These are phyloP conservation scores for Nigrospora sphaerica DNA, from an alignment of 2,329 filamentous ascomycete species.

Conservation along the genomic window DNA sequence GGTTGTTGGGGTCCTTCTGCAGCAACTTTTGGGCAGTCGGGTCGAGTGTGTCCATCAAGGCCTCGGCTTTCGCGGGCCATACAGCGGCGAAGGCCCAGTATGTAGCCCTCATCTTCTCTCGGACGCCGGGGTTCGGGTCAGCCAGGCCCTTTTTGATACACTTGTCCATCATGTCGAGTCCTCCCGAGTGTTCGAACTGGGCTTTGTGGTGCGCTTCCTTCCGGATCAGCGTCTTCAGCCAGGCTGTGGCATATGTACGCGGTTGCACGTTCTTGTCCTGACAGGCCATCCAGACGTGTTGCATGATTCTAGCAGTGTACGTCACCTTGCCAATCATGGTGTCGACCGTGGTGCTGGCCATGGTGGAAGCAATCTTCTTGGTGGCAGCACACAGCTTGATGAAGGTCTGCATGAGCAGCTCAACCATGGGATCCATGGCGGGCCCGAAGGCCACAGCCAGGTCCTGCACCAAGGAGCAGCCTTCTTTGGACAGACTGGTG, in stretches of 20 bases:
- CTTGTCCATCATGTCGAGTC: conserved; percentile 78
- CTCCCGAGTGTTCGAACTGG: conserved; percentile 77
- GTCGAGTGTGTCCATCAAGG: conserved; percentile 74
- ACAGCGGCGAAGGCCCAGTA: conserved; percentile 78
- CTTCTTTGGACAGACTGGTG: conserved; percentile 85
- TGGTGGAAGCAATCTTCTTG: conserved; percentile 86
- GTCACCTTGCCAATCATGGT: conserved; percentile 71
- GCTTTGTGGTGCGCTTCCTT: conserved; percentile 73
- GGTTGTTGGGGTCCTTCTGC: conserved; percentile 78
- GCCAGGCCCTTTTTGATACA: conserved; percentile 81
- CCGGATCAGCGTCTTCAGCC: conserved; percentile 76
- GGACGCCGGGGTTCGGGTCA: conserved; percentile 84
- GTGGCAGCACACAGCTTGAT: conserved; percentile 85
- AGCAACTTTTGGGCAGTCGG: conserved; percentile 70
- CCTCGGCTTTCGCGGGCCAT: conserved; percentile 72
- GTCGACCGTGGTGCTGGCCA: conserved; percentile 75
- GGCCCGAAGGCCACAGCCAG: conserved; percentile 69
- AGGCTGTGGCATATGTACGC: conserved; percentile 68
- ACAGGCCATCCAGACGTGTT: conserved; percentile 74
- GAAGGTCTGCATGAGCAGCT: conserved; percentile 80
- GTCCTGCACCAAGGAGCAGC: conserved; percentile 78
- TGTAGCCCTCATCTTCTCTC: conserved; percentile 76
- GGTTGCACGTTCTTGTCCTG: conserved; percentile 94
- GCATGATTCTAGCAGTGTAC: conserved; percentile 73
- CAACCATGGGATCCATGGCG: conserved; percentile 79